phyloP scores from a whole-genome alignment of 1,284 basidiomycete species.

The Ceratobasidium sp. region DNA sequence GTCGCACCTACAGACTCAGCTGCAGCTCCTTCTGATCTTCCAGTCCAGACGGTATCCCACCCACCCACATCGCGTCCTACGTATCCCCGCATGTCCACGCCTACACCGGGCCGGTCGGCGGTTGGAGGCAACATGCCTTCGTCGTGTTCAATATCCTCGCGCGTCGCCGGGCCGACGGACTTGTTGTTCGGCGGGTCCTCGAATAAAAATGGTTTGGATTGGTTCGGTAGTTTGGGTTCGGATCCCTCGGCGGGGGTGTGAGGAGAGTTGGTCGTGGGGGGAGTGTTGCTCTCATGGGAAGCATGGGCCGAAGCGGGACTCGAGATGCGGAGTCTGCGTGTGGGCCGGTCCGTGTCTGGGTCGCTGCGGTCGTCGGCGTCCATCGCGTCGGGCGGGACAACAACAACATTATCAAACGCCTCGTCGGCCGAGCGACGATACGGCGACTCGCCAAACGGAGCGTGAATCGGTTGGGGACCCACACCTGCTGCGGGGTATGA shows the following conservation, averaged over 20 bases:
- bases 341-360: neutral
- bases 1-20: slow-evolving; percentile 14
- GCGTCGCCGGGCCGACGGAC: neutral
- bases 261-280: slow-evolving; percentile 8
- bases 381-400: neutral
- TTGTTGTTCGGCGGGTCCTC: neutral
- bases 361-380: neutral
- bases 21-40: neutral
- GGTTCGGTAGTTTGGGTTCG: neutral
- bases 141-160: slow-evolving; percentile 1
- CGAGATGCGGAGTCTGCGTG: slow-evolving; percentile 5
- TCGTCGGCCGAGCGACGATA: slow-evolving; percentile 6
- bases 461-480: slow-evolving; percentile 29
- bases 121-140: slow-evolving; percentile 28
- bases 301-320: neutral
- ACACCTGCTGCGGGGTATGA: neutral
- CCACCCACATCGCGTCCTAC: slow-evolving; percentile 23
- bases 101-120: slow-evolving; percentile 13
- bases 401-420: slow-evolving; percentile 3
- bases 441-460: slow-evolving; percentile 26
- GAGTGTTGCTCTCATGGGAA: neutral
- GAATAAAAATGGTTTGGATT: neutral
- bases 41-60: slow-evolving; percentile 17
- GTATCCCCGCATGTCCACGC: slow-evolving; percentile 7
- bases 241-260: slow-evolving; percentile 3